phyloP scores from a whole-genome alignment of 106 monocot genomes.

The Vanilla planifolia region DNA sequence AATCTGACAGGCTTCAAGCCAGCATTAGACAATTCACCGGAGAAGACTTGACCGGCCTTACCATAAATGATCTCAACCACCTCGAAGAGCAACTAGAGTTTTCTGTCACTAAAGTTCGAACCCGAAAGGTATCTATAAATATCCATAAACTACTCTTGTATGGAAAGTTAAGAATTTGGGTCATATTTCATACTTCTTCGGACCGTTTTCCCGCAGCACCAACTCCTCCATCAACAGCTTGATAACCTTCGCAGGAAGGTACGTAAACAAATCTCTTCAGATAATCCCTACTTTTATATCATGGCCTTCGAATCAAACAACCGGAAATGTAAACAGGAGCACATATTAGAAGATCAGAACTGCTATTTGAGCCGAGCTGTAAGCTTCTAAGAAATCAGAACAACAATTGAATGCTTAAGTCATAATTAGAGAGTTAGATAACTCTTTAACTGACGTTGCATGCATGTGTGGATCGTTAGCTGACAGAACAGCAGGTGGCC shows the following conservation, averaged over 20 bases:
- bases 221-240: slow-evolving; percentile 58
- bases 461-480: not conserved
- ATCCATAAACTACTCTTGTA: too few relatives aligned
- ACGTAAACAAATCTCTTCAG: not conserved
- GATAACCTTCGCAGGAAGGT: slow-evolving; percentile 65
- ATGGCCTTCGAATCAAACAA: not conserved
- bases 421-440: not conserved
- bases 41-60: slow-evolving; percentile 44
- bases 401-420: not conserved
- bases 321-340: slow-evolving; percentile 28
- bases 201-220: slow-evolving; percentile 28
- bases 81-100: slow-evolving; percentile 67
- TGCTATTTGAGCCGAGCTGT: slow-evolving; percentile 33
- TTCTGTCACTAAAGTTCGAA: slow-evolving; percentile 58
- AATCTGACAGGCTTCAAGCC: slow-evolving; percentile 56
- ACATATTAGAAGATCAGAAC: slow-evolving; percentile 54
- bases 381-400: slow-evolving; percentile 3
- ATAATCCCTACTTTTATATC: not conserved
- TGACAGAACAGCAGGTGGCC: slow-evolving; percentile 17
- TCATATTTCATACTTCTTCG: not conserved
- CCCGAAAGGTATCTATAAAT: slow-evolving; percentile 53
- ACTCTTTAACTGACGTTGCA: not conserved
- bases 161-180: too few relatives aligned
- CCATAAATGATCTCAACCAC: slow-evolving; percentile 34
- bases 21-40: slow-evolving; percentile 49